A percentile compares a stretch with the other conserved stretches of the same genome.
phyloP scores from a whole-genome alignment of 768 basidiomycete genomes.

The Lanmaoa pseudosensibilis region DNA sequence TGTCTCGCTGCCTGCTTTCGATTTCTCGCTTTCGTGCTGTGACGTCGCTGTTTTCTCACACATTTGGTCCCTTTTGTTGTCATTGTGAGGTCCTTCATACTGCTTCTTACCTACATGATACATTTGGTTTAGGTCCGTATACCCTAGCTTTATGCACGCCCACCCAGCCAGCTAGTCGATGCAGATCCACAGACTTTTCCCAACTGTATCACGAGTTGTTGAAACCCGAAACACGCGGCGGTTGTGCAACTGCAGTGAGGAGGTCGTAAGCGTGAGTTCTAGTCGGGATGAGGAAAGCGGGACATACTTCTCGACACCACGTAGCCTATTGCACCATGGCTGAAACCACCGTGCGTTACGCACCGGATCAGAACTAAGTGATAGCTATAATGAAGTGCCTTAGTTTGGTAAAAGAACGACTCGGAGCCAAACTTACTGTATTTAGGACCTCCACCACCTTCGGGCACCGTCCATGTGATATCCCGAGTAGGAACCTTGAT shows the following conservation, averaged over 20 bases:
- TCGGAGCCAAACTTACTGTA: slow-evolving; percentile 61
- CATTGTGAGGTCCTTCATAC: too few species aligned
- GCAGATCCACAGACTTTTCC: too few species aligned
- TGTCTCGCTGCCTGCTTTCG: too few species aligned
- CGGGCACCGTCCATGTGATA: slow-evolving; percentile 95
- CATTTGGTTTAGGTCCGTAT: too few species aligned
- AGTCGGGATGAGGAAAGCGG: neutral
- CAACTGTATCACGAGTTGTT: too few species aligned
- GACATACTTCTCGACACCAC: neutral
- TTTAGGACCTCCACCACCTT: slow-evolving; percentile 95
- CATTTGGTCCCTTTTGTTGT: too few species aligned
- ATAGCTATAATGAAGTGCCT: slow-evolving; percentile 6
- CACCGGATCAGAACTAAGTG: slow-evolving; percentile 13
- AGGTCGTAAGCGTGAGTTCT: neutral
- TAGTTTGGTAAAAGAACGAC: neutral
- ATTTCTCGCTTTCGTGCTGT: too few species aligned
- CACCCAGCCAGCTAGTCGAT: too few species aligned
- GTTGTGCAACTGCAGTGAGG: neutral
- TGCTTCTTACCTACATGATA: too few species aligned
- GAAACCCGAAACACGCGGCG: neutral
- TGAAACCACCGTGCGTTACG: neutral
- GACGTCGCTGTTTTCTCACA: too few species aligned
- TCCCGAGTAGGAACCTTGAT: slow-evolving; percentile 97
- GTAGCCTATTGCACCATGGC: neutral
- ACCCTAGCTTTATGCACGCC: too few species aligned